Evolutionary conservation across 2,329 filamentous ascomycete species (phyloP).

Genomic region (Cladosporium sp.): DNA sequence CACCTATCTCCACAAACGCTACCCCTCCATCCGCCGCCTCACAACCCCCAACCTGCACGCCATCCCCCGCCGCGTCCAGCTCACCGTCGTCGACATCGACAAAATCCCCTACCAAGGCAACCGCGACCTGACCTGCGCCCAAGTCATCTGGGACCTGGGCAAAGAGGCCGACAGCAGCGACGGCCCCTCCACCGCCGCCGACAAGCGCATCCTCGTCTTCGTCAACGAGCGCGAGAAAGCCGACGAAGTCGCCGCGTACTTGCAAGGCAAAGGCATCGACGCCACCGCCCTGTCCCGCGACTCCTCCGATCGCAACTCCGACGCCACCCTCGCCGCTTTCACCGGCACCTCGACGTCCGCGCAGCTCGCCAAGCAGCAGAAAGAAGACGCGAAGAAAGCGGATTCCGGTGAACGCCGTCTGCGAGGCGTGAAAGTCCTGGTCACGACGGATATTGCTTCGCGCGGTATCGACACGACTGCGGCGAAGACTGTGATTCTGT

Average conservation of each 20-base stretch:
- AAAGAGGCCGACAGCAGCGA: constrained; percentile 59
- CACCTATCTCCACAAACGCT: constrained; percentile 76
- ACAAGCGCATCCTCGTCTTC: constrained; percentile 89
- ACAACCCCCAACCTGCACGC: constrained; percentile 96
- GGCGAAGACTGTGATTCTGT: constrained; percentile 87
- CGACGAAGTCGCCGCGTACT: constrained; percentile 75
- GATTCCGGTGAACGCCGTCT: constrained; percentile 52
- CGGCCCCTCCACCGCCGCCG: constrained; percentile 56
- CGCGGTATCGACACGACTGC: constrained; percentile 92
- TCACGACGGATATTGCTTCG: constrained; percentile 90
- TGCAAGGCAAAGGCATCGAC: constrained; percentile 83
- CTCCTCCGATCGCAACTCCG: constrained; percentile 73
- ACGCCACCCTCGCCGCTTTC: constrained; percentile 76
- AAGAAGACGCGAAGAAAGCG: constrained; percentile 4
- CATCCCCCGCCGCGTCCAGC: constrained; percentile 89
- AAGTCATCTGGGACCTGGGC: constrained; percentile 91
- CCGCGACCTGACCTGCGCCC: constrained; percentile 88
- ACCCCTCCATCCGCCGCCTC: constrained; percentile 80
- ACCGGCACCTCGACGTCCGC: constrained; percentile 45
- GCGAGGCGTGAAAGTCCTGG: constrained; percentile 82
- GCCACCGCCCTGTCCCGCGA: constrained; percentile 84
- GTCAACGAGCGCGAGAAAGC: constrained; percentile 95
- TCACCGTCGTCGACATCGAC: constrained; percentile 88
- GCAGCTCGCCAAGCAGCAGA: constrained; percentile 14
- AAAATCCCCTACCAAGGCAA: constrained; percentile 93